Evolutionary conservation across 371 early-diverging fungal genomes (phyloP).

Genomic region (Syncephalastrum monosporum): DNA sequence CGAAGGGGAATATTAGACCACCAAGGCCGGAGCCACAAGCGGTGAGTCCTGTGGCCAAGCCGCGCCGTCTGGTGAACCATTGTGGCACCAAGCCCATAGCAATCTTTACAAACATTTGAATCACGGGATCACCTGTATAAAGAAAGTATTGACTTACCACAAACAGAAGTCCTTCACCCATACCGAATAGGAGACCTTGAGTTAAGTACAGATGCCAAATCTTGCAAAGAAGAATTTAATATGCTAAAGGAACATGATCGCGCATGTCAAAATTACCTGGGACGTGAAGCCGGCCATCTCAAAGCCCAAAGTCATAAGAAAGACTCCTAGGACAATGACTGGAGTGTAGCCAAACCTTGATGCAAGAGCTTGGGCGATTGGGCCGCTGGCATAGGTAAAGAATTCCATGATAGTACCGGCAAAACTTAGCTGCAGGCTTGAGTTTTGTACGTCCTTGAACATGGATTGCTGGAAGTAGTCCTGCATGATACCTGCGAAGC

Average conservation of each 20-base stretch:
- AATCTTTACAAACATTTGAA: conserved; percentile 11
- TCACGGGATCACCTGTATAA: neutral
- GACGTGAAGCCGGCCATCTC: conserved; percentile 24
- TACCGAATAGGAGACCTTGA: conserved; percentile 61
- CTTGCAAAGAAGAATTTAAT: conserved; percentile 5
- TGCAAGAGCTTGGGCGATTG: conserved; percentile 13
- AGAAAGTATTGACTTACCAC: conserved; percentile 7
- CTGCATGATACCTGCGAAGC: conserved; percentile 20
- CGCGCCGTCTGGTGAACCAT: conserved; percentile 65
- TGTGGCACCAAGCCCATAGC: conserved; percentile 55
- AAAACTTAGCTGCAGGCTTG: conserved; percentile 17
- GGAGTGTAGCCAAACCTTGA: conserved; percentile 1
- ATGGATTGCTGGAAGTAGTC: conserved; percentile 19
- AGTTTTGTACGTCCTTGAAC: conserved; percentile 9
- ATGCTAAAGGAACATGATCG: neutral
- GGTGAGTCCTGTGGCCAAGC: conserved; percentile 69
- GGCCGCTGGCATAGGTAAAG: conserved; percentile 14
- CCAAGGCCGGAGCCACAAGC: conserved; percentile 73
- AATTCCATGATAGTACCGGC: conserved; percentile 21
- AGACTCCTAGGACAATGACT: conserved; percentile 7
- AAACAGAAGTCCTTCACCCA: conserved; percentile 53
- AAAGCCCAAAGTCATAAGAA: conserved; percentile 16
- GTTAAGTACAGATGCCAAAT: conserved; percentile 62
- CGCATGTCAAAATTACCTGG: conserved; percentile 9
- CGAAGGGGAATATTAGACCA: conserved; percentile 61